Conservation (phyloP, 106 monocot genomes). For the Allium cepa region DNA sequence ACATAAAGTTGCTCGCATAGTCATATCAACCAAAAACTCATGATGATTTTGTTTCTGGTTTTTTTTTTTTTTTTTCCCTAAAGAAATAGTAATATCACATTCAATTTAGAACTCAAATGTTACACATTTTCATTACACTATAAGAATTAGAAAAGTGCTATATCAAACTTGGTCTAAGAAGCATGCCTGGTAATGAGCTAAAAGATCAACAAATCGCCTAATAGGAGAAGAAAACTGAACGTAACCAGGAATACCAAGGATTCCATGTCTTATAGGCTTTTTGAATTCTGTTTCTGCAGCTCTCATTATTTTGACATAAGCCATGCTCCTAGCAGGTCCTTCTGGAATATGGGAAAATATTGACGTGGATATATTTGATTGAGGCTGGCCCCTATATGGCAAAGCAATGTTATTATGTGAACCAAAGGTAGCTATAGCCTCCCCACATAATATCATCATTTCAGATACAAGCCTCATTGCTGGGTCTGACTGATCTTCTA, state of each 20-base stretch:
- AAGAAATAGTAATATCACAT: no score
- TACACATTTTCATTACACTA: no score
- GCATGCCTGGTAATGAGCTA: conserved; percentile 92
- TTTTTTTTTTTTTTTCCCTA: no score
- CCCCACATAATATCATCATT: conserved; percentile 98
- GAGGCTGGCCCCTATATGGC: conserved; percentile 94
- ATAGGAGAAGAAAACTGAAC: conserved; percentile 97
- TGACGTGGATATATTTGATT: conserved; percentile 63
- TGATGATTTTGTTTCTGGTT: no score
- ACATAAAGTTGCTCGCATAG: no score
- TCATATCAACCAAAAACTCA: no score
- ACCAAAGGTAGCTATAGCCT: conserved; percentile 88
- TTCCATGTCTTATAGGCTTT: conserved; percentile 66
- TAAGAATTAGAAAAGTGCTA: no score
- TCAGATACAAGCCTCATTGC: conserved; percentile 91
- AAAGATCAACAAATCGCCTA: conserved; percentile 79
- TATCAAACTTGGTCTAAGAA: not conserved
- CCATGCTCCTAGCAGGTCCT: conserved; percentile 83
- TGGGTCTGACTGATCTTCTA: conserved; percentile 66
- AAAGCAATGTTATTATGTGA: conserved; percentile 75
- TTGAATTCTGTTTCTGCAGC: conserved; percentile 84
- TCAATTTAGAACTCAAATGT: no score
- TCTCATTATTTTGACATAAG: conserved; percentile 79
- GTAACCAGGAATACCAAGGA: conserved; percentile 90
- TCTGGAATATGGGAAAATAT: conserved; percentile 88